Evolutionary conservation across 345 rosid genomes (phyloP), one percentile per base, ranked within the genome.

Genomic region (Hibiscus trionum): DNA sequence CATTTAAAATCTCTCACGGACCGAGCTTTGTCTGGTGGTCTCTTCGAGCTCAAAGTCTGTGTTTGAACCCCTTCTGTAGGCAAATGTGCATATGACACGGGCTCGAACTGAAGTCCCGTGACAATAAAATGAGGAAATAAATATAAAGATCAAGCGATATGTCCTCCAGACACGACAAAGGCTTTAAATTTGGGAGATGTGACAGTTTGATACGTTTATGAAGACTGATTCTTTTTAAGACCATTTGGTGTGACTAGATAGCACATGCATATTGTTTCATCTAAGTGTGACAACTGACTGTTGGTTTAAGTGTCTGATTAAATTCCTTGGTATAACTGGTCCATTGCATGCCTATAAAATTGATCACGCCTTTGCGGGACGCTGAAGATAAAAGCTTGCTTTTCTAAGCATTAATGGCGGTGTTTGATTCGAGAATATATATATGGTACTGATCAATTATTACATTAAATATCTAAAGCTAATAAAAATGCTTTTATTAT

Each of bases 191-290:
- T 53, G 4, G 11, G 11, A 11, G 31, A 57, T 57, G 29, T 57
- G 61, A 57, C 61, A 10, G 31, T 57, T 57, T 21, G 61, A 57
- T 57, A 57, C 44, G 66, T 61, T 61, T 72, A n/a, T 71, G 67
- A 60, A 46, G 76, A 75, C 70, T 75, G 75, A 60, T 66, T 59
- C 33, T 61, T 44, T 44, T 26, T 61, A 73, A 79, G 75, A 73
- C 50, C 78, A 77, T 73, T 82, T 80, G 86, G 75, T 80, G 76
- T 74, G 78, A 83, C 84, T 72, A 80, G 59, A 80, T 73, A 26
- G 82, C 82, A 83, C 86, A 80, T 80, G 86, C 82, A 59, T 61
- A 59, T 61, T 82, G 86, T 83, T 76, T 63, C 78, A 37, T 76
- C 17, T 39, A 35, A 72, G 66, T 49, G 59, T 74, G 76, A 76